Conservation (phyloP, 129 eudicot species). For the Erigeron canadensis region DNA sequence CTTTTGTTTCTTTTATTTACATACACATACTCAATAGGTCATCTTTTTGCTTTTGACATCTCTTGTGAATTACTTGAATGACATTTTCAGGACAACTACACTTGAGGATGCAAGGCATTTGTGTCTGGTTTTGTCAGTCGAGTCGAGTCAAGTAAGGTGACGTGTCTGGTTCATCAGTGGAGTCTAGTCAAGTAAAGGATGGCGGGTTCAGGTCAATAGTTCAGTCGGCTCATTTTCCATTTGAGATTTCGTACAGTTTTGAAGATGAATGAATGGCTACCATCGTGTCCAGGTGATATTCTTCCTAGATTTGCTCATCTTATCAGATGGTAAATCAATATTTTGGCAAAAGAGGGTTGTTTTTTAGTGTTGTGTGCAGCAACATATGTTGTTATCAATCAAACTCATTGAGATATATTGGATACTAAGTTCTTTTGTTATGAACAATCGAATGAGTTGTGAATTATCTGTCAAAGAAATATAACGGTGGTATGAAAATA, state of each 20-base stretch:
- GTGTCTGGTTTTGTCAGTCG: conserved; percentile 13
- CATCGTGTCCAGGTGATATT: conserved; percentile 14
- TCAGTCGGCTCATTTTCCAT: conserved; percentile 1
- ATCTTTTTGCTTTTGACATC: not conserved
- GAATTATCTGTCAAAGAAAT: conserved; percentile 1
- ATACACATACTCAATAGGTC: not conserved
- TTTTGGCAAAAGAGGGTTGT: conserved; percentile 26
- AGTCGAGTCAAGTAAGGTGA: conserved; percentile 24
- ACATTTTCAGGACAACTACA: conserved; percentile 21
- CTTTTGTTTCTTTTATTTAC: not conserved
- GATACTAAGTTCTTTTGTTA: not conserved
- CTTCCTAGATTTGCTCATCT: conserved; percentile 7
- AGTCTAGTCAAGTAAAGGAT: conserved; percentile 25
- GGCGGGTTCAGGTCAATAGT: conserved; percentile 11
- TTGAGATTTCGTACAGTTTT: conserved; percentile 25
- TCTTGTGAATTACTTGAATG: not conserved
- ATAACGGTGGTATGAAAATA: not conserved
- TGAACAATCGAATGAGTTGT: conserved; percentile 21
- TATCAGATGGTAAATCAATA: conserved; percentile 23
- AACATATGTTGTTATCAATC: conserved; percentile 29
- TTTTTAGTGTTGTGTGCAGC: conserved; percentile 25
- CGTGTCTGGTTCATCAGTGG: conserved; percentile 15
- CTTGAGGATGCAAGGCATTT: conserved; percentile 9
- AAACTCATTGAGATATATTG: conserved; percentile 20
- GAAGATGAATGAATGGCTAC: conserved; percentile 12